Evolutionary conservation across 495 filamentous ascomycete genomes (phyloP).

Genomic region (Glarea lozoyensis): DNA sequence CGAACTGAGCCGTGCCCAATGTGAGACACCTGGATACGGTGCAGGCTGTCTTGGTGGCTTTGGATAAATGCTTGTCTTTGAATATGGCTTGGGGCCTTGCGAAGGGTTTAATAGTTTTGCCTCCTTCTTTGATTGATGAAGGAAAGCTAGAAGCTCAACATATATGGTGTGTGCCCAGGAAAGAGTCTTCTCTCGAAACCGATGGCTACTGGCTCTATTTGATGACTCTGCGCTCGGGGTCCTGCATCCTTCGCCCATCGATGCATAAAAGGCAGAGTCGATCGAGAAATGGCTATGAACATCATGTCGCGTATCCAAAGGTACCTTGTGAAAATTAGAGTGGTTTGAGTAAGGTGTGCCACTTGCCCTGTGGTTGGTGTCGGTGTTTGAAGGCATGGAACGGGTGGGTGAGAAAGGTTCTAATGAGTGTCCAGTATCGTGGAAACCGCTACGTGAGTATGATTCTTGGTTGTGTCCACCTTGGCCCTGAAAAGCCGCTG

Average conservation of each 20-base stretch:
- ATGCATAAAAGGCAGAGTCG: constrained; percentile 3
- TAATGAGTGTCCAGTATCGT: no score
- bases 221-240: constrained; percentile 13
- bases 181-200: constrained; percentile 74
- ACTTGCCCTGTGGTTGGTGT: no score
- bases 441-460: constrained; percentile 2
- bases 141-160: constrained; percentile 69
- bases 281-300: not conserved
- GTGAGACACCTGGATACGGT: constrained; percentile 14
- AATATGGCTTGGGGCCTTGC: constrained; percentile 27
- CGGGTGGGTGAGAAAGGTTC: not conserved
- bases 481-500: constrained; percentile 40
- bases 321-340: not conserved
- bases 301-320: not conserved
- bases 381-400: not conserved
- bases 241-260: constrained; percentile 4
- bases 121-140: constrained; percentile 54
- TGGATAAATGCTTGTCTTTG: constrained; percentile 53
- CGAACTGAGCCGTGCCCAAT: constrained; percentile 8
- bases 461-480: constrained; percentile 4
- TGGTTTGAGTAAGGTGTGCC: constrained; percentile 2
- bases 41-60: constrained; percentile 48
- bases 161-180: constrained; percentile 84
- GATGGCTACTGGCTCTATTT: constrained; percentile 23
- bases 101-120: constrained; percentile 34